These are phyloP conservation scores for Penicillium sp. DNA, from an alignment of 2,329 filamentous ascomycete species.

Conservation along the genomic window DNA sequence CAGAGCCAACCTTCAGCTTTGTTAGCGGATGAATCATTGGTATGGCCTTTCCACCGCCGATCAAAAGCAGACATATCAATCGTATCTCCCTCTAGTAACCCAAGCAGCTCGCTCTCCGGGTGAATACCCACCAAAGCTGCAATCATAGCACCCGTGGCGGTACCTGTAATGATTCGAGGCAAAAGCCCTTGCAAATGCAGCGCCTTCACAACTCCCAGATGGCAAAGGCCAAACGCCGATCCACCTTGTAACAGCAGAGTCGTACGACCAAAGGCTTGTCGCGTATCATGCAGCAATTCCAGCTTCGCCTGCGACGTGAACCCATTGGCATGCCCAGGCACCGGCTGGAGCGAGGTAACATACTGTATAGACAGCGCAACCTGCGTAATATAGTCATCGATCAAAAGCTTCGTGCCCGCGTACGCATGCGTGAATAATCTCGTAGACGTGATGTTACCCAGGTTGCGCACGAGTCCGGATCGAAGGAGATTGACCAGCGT, in stretches of 20 bases:
- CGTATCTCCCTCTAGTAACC: conserved; percentile 72
- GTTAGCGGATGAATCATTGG: conserved; percentile 8
- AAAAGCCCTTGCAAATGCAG: conserved; percentile 76
- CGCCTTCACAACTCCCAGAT: conserved; percentile 86
- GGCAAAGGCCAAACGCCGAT: conserved; percentile 86
- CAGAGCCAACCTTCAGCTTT: conserved; percentile 45
- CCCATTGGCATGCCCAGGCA: conserved; percentile 48
- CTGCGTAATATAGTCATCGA: conserved; percentile 86
- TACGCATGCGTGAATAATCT: conserved; percentile 82
- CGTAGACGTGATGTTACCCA: conserved; percentile 85
- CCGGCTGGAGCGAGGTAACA: conserved; percentile 67
- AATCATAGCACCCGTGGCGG: conserved; percentile 84
- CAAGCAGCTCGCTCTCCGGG: conserved; percentile 78
- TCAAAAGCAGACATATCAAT: conserved; percentile 83
- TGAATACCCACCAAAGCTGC: conserved; percentile 85
- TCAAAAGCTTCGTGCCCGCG: conserved; percentile 83
- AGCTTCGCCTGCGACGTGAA: conserved; percentile 76
- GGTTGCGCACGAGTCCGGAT: conserved; percentile 73
- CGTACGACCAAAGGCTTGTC: conserved; percentile 83
- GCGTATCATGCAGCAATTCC: conserved; percentile 81
- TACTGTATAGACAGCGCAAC: conserved; percentile 79
- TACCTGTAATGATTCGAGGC: conserved; percentile 88
- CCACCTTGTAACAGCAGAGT: conserved; percentile 86
- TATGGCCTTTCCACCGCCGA: conserved; percentile 32
- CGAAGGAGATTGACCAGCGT: conserved; percentile 76